Conservation (phyloP, 495 filamentous ascomycete genomes). For the Tuber microsphaerosporum region DNA sequence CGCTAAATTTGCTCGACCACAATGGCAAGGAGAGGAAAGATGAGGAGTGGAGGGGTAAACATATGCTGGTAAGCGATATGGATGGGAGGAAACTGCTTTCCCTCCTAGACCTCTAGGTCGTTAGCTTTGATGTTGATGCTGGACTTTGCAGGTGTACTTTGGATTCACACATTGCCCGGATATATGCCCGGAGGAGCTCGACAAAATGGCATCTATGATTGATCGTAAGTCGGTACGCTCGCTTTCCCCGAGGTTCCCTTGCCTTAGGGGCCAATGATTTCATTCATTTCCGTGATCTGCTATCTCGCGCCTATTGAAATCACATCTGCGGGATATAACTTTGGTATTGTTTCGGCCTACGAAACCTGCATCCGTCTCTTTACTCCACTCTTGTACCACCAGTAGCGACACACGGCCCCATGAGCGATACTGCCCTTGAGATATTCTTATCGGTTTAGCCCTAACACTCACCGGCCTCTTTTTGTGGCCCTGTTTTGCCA, state of each 20-base stretch:
- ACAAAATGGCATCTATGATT: slow-evolving; percentile 94
- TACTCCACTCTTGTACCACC: neutral
- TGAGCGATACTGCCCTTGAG: neutral
- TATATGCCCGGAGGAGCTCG: slow-evolving; percentile 97
- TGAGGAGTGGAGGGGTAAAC: slow-evolving; percentile 75
- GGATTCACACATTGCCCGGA: slow-evolving; percentile 98
- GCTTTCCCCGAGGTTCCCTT: neutral
- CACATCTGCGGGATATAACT: neutral
- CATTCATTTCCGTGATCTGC: neutral
- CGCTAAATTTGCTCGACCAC: slow-evolving; percentile 74
- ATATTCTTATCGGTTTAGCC: neutral
- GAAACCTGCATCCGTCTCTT: neutral
- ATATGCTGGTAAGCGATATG: slow-evolving; percentile 55
- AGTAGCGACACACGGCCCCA: neutral
- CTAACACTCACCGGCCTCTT: neutral
- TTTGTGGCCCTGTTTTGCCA: neutral
- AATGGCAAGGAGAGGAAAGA: slow-evolving; percentile 67
- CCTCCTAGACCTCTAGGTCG: neutral
- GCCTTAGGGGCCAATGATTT: neutral
- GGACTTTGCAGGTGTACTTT: slow-evolving; percentile 67
- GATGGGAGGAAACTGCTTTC: neutral
- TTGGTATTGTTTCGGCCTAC: neutral
- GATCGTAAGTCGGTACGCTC: slow-evolving; percentile 60
- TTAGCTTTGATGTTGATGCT: slow-evolving; percentile 6
- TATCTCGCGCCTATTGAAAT: neutral